phyloP scores from a whole-genome alignment of 495 filamentous ascomycete species.

The Aspergillus olivimuriae region DNA sequence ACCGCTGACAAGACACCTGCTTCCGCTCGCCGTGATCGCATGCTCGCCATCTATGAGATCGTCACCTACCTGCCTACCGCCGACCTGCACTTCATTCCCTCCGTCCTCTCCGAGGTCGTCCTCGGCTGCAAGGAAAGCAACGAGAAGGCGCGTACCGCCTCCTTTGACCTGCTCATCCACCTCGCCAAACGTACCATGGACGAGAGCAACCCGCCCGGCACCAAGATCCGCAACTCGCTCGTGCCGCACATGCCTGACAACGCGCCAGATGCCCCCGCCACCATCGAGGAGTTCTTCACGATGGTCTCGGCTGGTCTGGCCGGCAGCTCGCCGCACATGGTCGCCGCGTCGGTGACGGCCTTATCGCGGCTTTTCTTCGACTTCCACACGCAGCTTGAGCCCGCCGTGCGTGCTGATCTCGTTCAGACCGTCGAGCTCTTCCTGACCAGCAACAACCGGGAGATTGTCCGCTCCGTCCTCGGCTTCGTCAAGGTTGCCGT shows the following conservation, averaged over 20 bases:
- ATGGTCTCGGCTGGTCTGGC: conserved; percentile 97
- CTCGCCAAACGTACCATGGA: conserved; percentile 76
- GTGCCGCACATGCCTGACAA: conserved; percentile 78
- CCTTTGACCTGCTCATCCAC: conserved; percentile 83
- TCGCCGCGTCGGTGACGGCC: conserved; percentile 88
- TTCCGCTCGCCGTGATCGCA: conserved; percentile 76
- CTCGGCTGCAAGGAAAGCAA: conserved; percentile 95
- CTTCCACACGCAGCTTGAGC: conserved; percentile 56
- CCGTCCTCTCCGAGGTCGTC: conserved; percentile 85
- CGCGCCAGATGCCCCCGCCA: conserved; percentile 68
- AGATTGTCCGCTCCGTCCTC: conserved; percentile 87
- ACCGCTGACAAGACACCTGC: conserved; percentile 75
- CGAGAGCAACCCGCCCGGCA: conserved; percentile 51
- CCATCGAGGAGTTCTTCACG: conserved; percentile 91
- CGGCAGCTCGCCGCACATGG: conserved; percentile 87
- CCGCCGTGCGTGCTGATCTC: conserved; percentile 63
- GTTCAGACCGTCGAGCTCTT: conserved; percentile 92
- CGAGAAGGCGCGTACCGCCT: conserved; percentile 79
- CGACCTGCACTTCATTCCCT: conserved; percentile 86
- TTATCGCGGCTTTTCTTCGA: conserved; percentile 87
- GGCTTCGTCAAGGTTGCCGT: conserved; percentile 96
- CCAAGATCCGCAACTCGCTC: conserved; percentile 72
- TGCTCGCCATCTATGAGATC: conserved; percentile 72
- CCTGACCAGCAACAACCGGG: conserved; percentile 87
- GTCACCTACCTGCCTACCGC: conserved; percentile 67